Evolutionary conservation across 768 basidiomycete species (phyloP).

Genomic region (Multifurca ochricompacta): DNA sequence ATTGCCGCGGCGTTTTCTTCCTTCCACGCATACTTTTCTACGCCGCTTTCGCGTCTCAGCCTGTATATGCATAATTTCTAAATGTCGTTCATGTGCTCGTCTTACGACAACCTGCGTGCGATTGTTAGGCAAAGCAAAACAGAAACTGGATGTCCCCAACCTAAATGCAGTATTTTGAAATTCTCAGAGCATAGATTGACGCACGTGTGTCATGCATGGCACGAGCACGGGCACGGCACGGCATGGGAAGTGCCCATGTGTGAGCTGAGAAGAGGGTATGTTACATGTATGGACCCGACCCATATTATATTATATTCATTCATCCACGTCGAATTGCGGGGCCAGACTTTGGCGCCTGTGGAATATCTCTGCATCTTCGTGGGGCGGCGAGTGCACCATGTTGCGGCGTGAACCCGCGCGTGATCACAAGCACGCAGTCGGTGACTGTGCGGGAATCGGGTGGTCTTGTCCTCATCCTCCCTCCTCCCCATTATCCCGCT

Average conservation of each 20-base stretch:
- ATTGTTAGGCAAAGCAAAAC: constrained; percentile 1
- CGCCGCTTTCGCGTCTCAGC: constrained; percentile 2
- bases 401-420: background rate
- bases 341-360: constrained; percentile 1
- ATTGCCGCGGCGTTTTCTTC: background rate
- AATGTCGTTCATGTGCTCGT: constrained; percentile 11
- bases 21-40: background rate
- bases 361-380: constrained; percentile 2
- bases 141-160: constrained; percentile 2
- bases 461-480: background rate
- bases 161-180: constrained; percentile 11
- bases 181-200: constrained; percentile 5
- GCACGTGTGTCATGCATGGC: constrained; percentile 6
- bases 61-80: constrained; percentile 4
- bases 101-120: constrained; percentile 3
- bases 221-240: constrained; percentile 8
- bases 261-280: background rate
- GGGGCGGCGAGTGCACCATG: background rate
- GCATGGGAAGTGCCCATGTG: constrained; percentile 1
- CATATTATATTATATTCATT: too few species aligned
- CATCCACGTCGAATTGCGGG: background rate
- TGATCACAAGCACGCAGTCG: constrained; percentile 1
- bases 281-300: background rate
- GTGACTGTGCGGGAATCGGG: background rate
- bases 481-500: too few species aligned